Base-by-base conservation (phyloP, 148 eudicot species). In the Rhododendron vialii region DNA sequence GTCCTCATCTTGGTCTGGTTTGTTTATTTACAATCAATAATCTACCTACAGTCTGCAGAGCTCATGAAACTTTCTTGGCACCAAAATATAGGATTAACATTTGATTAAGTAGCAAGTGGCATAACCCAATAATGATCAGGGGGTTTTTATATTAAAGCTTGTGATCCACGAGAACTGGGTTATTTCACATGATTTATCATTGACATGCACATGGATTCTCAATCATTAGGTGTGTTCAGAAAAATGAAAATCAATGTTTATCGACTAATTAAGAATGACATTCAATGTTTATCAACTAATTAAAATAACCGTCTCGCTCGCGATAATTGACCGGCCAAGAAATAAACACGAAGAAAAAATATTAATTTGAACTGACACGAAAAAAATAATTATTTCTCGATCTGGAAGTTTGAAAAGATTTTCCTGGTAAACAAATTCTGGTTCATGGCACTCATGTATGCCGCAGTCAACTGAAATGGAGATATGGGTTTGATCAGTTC, bases 111-210 rank as follows among this genome's bases (percentile, higher is more conserved):
- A 71, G 35, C 77, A 71, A 74, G 41, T 35, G 43, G 78, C 8
- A 14, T 17, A 71, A 45, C 41, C 43, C 6, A 55, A 75, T 17
- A 55, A 75, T 67, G 73, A 67, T 75, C 26, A 74, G 17, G 43
- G 77, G 9, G 28, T 14, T 8, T n/a, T 33, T 18, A 75, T 55
- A 77, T 48, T 57, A 85, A 76, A 85, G 14, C n/a, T 85, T 85
- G 83, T 47, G 20, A 78, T 85, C 83, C 87, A 85, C 83, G 83
- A 78, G 86, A 85, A 78, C 28, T 74, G 76, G 76, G 26, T 67
- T 67, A 41, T 48, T 67, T 67, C 73, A 67, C 73, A 67, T 67
- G 73, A 78, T 77, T 59, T 53, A 41, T 67, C 55, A 71, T 28
- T 28, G 76, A 71, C 38, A 33, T 13, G 76, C 76, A 71, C 76